Evolutionary conservation across 495 filamentous ascomycete genomes (phyloP), one percentile per base, ranked within the genome.

Genomic region (Viridothelium virens): DNA sequence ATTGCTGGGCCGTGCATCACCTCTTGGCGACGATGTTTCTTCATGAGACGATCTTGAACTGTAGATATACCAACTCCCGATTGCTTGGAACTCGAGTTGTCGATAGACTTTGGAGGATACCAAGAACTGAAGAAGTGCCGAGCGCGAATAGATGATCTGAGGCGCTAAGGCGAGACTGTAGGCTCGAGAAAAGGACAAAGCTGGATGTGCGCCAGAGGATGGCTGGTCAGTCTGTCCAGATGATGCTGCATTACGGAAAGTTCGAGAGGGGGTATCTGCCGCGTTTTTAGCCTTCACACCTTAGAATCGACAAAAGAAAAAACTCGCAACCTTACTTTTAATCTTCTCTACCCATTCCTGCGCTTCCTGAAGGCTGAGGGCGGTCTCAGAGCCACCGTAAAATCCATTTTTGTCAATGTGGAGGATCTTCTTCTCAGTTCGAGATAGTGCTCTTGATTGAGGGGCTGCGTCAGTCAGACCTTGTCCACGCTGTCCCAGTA

Each of bases 51-150:
- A 7, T 7, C 31, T 59, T n/a, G 68, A 36, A 12, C 64, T 61
- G 73, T 88, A 87, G 44, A 96, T 85, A 85, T 88, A 97, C 89
- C 92, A 97, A 66, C 89, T 93, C 38, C 95, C 95, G 6, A 97
- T 89, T 4, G 94, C 91, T 67, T 92, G 86, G 75, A 97, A 98
- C 69, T 96, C 92, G 66, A 98, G 83, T 75, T 96, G 90, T 39
- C 85, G 84, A 68, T 95, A 90, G 63, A 95, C 87, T 68, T 89
- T 88, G 1, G 93, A 96, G 2, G 91, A 91, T 47, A 97, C 87
- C 46, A 98, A 82, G 66, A 86, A 81, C 4, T 85, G 81, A 2
- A 97, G 79, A 31, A 97, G 80, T 68, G 83, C 79, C 18, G 91
- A 94, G 56, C 87, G 87, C 56, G 90, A 84, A 74, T 97, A 95